Conservation (phyloP, 1,139 yeast genomes). For the Spathaspora sp. region DNA sequence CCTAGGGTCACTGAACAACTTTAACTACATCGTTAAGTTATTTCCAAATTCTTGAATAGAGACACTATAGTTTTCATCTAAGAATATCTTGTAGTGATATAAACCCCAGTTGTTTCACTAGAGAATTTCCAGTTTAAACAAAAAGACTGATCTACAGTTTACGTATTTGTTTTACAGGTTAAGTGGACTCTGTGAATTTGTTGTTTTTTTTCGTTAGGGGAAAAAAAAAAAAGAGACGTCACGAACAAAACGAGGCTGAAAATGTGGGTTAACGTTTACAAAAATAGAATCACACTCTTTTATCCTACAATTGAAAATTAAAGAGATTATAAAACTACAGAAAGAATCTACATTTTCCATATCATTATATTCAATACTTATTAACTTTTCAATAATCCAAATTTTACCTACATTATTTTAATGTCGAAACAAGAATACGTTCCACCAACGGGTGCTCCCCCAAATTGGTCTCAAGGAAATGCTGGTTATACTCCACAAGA, state of each 20-base stretch:
- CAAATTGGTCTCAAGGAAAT: conserved; percentile 32
- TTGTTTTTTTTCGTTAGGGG: not conserved
- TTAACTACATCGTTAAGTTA: too few relatives aligned
- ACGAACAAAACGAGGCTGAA: not conserved
- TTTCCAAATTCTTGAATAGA: too few relatives aligned
- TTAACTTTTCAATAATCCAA: too few relatives aligned
- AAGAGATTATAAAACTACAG: not conserved
- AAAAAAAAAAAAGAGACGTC: not conserved
- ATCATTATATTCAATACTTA: not conserved
- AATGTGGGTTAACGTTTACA: not conserved
- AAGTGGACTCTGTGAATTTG: not conserved
- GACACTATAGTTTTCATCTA: too few relatives aligned
- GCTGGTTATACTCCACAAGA: conserved; percentile 30
- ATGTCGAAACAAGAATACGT: conserved; percentile 28
- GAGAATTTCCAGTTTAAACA: not conserved
- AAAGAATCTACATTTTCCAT: not conserved
- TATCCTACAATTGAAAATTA: too few relatives aligned
- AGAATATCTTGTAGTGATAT: too few relatives aligned
- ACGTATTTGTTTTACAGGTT: not conserved
- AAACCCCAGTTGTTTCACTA: too few relatives aligned
- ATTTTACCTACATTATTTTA: too few relatives aligned
- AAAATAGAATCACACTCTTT: not conserved
- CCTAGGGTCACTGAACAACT: too few relatives aligned
- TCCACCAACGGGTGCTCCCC: conserved; percentile 51
- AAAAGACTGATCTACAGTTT: not conserved